Conservation (phyloP, 2,329 filamentous ascomycete species). For the Ceratocystis albifundus region DNA sequence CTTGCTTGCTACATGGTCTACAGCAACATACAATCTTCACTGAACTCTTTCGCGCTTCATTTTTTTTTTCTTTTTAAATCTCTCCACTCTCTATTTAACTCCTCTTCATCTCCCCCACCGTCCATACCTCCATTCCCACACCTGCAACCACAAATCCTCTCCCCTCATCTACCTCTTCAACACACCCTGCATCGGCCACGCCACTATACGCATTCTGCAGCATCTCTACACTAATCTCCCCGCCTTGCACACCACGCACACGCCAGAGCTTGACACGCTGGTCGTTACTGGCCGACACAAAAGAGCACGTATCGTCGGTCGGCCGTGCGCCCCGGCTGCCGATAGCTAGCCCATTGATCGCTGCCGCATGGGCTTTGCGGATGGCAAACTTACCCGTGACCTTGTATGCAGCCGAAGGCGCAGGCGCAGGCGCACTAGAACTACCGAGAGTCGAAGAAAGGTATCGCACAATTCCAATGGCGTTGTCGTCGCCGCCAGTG, state of each 20-base stretch:
- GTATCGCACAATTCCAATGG: constrained; percentile 40
- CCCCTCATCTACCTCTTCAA: constrained; percentile 33
- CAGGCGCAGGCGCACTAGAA: constrained; percentile 47
- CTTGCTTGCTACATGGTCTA: background rate
- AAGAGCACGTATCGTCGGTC: constrained; percentile 6
- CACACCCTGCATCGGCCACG: constrained; percentile 48
- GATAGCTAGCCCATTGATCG: constrained; percentile 46
- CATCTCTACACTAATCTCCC: constrained; percentile 30
- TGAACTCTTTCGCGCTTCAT: too few species aligned
- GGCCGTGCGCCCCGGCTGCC: background rate
- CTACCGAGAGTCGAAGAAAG: constrained; percentile 14
- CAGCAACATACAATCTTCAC: too few species aligned
- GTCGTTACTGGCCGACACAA: constrained; percentile 46
- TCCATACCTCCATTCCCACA: constrained; percentile 40
- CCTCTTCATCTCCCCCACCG: background rate
- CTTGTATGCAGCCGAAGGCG: constrained; percentile 34
- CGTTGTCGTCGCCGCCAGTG: constrained; percentile 83
- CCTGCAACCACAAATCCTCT: constrained; percentile 34
- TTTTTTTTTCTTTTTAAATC: too few species aligned
- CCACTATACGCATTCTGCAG: constrained; percentile 44
- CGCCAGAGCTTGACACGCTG: constrained; percentile 49
- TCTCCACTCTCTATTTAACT: background rate
- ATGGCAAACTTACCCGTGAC: constrained; percentile 29
- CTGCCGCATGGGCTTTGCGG: constrained; percentile 56
- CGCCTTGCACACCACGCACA: constrained; percentile 26